Evolutionary conservation across 176 grass and related monocot species (phyloP).

Genomic region (Luzula sylvatica): DNA sequence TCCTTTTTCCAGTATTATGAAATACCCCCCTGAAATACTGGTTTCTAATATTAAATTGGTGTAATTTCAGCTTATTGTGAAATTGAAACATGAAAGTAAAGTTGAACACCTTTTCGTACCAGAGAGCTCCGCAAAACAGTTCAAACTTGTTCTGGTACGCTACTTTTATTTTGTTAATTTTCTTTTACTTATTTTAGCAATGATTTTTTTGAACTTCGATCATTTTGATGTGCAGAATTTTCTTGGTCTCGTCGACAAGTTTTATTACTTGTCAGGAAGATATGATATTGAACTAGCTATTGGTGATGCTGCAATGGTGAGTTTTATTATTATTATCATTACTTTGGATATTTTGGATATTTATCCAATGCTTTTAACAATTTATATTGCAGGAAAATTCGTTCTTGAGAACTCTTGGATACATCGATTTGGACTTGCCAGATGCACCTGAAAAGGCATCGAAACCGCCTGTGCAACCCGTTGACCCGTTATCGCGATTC

Average conservation of each 20-base stretch:
- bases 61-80: conserved; percentile 75
- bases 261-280: conserved; percentile 93
- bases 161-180: background rate
- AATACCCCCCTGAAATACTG: background rate
- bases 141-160: conserved; percentile 77
- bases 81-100: conserved; percentile 83
- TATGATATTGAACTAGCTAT: conserved; percentile 80
- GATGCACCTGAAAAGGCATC: conserved; percentile 77
- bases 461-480: conserved; percentile 45
- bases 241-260: conserved; percentile 80
- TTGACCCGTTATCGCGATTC: conserved; percentile 69
- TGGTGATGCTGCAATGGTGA: conserved; percentile 91
- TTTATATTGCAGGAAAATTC: conserved; percentile 80
- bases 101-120: conserved; percentile 89
- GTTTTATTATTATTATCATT: background rate
- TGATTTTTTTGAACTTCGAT: background rate
- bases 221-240: conserved; percentile 54
- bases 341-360: no score
- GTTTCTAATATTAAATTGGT: conserved; percentile 14
- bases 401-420: conserved; percentile 52
- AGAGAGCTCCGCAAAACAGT: conserved; percentile 57
- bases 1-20: no score
- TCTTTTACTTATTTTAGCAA: no score
- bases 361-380: no score
- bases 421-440: conserved; percentile 76